Evolutionary conservation across 305 asterid genomes (phyloP).

Genomic region (Plantago lanceolata): DNA sequence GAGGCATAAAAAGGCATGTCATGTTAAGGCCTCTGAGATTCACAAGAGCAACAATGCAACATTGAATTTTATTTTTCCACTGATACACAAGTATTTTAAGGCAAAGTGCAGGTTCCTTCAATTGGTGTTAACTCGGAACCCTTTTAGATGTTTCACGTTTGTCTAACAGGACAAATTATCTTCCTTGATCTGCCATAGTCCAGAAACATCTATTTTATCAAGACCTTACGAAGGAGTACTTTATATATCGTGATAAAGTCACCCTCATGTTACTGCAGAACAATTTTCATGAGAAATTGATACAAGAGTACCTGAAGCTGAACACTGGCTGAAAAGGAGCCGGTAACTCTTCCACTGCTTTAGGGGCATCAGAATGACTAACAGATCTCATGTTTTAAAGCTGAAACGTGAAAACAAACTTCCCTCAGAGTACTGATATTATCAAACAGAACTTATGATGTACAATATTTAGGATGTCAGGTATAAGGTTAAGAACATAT

Average conservation of each 20-base stretch:
- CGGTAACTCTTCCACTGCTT: slow-evolving; percentile 74
- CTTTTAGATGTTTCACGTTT: slow-evolving; percentile 8
- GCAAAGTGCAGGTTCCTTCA: slow-evolving; percentile 1
- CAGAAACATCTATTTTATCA: neutral
- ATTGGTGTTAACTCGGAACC: slow-evolving; percentile 9
- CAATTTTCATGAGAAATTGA: slow-evolving; percentile 18
- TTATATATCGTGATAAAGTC: slow-evolving; percentile 3
- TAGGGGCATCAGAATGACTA: slow-evolving; percentile 43
- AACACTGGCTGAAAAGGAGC: slow-evolving; percentile 61
- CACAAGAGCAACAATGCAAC: slow-evolving; percentile 16
- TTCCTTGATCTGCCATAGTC: slow-evolving; percentile 13
- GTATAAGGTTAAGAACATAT: neutral
- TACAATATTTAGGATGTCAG: neutral
- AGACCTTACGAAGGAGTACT: neutral
- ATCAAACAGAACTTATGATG: neutral
- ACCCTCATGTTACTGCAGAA: slow-evolving; percentile 3
- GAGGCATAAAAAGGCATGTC: slow-evolving; percentile 18
- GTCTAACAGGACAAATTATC: slow-evolving; percentile 7
- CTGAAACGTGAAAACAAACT: neutral
- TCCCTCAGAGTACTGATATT: no score
- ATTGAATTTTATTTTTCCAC: slow-evolving; percentile 12
- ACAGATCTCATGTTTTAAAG: slow-evolving; percentile 18
- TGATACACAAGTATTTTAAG: slow-evolving; percentile 13
- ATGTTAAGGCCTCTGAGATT: slow-evolving; percentile 3
- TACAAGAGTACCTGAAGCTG: slow-evolving; percentile 65